Conservation (phyloP, 164 flowering plant genomes). For the Aristolochia fimbriata region DNA sequence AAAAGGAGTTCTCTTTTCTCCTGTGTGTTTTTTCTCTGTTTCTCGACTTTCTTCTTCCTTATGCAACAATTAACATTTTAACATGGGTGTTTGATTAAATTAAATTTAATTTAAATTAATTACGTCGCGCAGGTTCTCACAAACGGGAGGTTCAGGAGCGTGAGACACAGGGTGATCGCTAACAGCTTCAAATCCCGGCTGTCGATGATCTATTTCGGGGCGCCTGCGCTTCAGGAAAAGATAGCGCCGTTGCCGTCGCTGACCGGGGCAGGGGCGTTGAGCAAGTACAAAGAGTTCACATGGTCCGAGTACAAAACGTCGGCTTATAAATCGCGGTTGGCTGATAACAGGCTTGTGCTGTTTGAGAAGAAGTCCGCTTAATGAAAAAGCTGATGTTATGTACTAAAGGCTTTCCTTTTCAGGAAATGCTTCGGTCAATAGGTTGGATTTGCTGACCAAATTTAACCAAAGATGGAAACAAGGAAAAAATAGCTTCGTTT, state of each 20-base stretch:
- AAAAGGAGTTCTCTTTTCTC: too few species aligned
- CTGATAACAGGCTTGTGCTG: slow-evolving; percentile 54
- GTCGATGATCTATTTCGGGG: slow-evolving; percentile 87
- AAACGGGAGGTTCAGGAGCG: slow-evolving; percentile 85
- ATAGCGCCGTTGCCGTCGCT: slow-evolving; percentile 44
- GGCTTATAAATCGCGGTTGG: slow-evolving; percentile 59
- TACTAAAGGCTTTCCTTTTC: slow-evolving; percentile 7
- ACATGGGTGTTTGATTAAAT: neutral
- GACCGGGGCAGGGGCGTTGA: slow-evolving; percentile 48
- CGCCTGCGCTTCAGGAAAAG: slow-evolving; percentile 52
- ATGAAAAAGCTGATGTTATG: slow-evolving; percentile 9
- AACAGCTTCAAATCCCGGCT: slow-evolving; percentile 48
- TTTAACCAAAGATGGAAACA: slow-evolving; percentile 8
- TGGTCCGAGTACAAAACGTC: slow-evolving; percentile 77
- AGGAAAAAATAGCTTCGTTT: neutral
- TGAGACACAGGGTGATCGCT: slow-evolving; percentile 74
- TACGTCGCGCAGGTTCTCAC: slow-evolving; percentile 87
- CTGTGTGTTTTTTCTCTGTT: too few species aligned
- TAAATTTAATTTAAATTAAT: too few species aligned
- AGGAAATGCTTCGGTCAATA: slow-evolving; percentile 6
- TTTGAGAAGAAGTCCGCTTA: slow-evolving; percentile 25
- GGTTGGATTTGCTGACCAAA: slow-evolving; percentile 8
- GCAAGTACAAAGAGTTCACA: slow-evolving; percentile 80
- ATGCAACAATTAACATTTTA: too few species aligned
- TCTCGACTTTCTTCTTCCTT: too few species aligned